A percentile compares a stretch with the other conserved stretches of the same genome.
These are phyloP conservation scores for Alternaria longipes DNA, from an alignment of 2,329 filamentous ascomycete genomes.

Conservation along the genomic window DNA sequence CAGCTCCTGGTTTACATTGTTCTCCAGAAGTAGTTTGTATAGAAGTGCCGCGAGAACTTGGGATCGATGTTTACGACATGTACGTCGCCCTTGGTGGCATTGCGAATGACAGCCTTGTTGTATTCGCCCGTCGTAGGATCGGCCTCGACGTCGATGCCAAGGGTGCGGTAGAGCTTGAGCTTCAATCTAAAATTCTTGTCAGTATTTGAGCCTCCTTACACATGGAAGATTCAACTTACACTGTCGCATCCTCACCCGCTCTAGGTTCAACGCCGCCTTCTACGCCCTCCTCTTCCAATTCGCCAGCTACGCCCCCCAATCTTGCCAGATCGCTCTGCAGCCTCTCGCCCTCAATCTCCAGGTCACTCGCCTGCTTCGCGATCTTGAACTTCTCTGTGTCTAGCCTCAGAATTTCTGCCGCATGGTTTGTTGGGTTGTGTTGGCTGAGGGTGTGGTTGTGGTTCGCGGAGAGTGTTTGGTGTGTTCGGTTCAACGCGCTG, in stretches of 20 bases:
- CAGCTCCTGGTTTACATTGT: constrained; percentile 65
- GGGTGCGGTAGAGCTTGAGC: constrained; percentile 87
- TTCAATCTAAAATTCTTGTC: constrained; percentile 66
- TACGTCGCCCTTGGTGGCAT: constrained; percentile 87
- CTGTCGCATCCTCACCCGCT: constrained; percentile 58
- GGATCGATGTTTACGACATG: constrained; percentile 94
- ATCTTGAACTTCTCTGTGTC: constrained; percentile 95
- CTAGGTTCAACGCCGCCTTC: constrained; percentile 72
- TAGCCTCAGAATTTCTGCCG: constrained; percentile 82
- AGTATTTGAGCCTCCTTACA: neutral
- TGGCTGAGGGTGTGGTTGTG: constrained; percentile 77
- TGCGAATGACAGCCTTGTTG: constrained; percentile 83
- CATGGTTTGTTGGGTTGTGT: constrained; percentile 82
- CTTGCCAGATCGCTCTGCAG: constrained; percentile 80
- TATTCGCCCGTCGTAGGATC: constrained; percentile 78
- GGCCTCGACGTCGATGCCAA: constrained; percentile 90
- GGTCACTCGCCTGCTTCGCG: constrained; percentile 87
- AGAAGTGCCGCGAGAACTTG: constrained; percentile 90
- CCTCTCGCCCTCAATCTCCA: constrained; percentile 96
- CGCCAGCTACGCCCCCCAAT: constrained; percentile 76
- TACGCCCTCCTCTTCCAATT: constrained; percentile 85
- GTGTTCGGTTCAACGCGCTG: constrained; percentile 73
- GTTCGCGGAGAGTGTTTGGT: constrained; percentile 77
- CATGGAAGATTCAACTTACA: constrained; percentile 49
- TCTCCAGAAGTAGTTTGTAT: constrained; percentile 96